These are phyloP conservation scores for Auxenochlorella pyrenoidosa DNA, from an alignment of 139 green algal species.

Conservation along the genomic window DNA sequence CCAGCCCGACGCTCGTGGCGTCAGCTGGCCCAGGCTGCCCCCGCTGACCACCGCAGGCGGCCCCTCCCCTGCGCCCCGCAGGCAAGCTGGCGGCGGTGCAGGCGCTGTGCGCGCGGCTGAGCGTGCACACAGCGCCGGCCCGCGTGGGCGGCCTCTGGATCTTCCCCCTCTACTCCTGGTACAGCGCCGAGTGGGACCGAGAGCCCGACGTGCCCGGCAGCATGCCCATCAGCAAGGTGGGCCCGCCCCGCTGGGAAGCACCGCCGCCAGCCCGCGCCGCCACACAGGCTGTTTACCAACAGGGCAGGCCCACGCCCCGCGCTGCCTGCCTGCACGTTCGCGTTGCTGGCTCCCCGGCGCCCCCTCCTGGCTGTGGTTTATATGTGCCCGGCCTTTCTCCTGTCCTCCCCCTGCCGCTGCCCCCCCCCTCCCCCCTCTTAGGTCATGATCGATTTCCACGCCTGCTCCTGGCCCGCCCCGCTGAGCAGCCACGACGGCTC, in stretches of 20 bases:
- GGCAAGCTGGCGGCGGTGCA: slow-evolving; percentile 67
- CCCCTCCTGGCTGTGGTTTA: no score
- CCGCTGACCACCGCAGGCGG: no score
- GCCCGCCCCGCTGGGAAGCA: not conserved
- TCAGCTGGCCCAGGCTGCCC: no score
- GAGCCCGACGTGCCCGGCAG: slow-evolving; percentile 62
- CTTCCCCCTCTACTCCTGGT: slow-evolving; percentile 63
- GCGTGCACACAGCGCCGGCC: slow-evolving; percentile 58
- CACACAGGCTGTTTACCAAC: no score
- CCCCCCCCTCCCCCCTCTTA: not conserved
- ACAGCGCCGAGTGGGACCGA: slow-evolving; percentile 52
- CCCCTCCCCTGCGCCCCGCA: not conserved
- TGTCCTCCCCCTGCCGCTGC: not conserved
- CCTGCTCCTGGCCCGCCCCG: slow-evolving; percentile 47
- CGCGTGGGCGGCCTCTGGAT: slow-evolving; percentile 62
- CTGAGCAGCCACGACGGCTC: slow-evolving; percentile 39
- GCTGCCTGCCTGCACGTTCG: not conserved
- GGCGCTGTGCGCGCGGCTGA: slow-evolving; percentile 58
- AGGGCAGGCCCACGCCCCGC: no score
- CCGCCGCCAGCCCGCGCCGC: no score
- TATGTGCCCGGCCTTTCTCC: not conserved
- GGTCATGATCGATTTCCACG: slow-evolving; percentile 65
- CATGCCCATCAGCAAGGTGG: slow-evolving; percentile 51
- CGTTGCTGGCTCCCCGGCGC: no score
- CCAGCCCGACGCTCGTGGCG: no score